These are phyloP conservation scores for Xerocomus brunneocitrinus DNA, from an alignment of 768 basidiomycete genomes.

Conservation along the genomic window DNA sequence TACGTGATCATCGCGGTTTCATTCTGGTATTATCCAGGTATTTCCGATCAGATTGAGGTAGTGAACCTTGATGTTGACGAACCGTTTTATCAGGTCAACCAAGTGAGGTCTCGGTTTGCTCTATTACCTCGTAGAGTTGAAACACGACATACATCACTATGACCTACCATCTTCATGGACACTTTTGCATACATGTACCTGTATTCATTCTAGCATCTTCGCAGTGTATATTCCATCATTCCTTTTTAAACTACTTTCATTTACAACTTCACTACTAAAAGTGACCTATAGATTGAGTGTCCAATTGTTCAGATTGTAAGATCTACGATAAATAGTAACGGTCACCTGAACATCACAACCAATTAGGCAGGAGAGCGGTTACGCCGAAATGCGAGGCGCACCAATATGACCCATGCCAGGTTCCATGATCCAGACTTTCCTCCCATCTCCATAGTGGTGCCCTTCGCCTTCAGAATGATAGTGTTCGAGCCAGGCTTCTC, in stretches of 20 bases:
- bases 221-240: constrained; percentile 17
- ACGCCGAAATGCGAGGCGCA: constrained; percentile 25
- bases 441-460: constrained; percentile 42
- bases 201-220: constrained; percentile 6
- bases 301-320: constrained; percentile 9
- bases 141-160: not conserved
- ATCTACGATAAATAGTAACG: constrained; percentile 35
- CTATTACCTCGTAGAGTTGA: not conserved
- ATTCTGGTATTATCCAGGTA: constrained; percentile 59
- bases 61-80: not conserved
- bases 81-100: constrained; percentile 21
- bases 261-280: constrained; percentile 3
- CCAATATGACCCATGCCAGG: constrained; percentile 91
- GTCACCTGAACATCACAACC: constrained; percentile 28
- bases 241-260: constrained; percentile 8
- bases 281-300: constrained; percentile 7
- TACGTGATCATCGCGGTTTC: constrained; percentile 69
- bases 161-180: constrained; percentile 5
- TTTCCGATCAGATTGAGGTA: not conserved
- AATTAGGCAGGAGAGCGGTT: not conserved
- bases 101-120: constrained; percentile 16
- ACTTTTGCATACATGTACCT: not conserved
- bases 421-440: constrained; percentile 77
- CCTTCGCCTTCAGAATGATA: constrained; percentile 44
- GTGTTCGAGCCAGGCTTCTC: constrained; percentile 67